Conservation (phyloP, 2,329 filamentous ascomycete species). For the Ophiocordyceps camponoti-saundersi region DNA sequence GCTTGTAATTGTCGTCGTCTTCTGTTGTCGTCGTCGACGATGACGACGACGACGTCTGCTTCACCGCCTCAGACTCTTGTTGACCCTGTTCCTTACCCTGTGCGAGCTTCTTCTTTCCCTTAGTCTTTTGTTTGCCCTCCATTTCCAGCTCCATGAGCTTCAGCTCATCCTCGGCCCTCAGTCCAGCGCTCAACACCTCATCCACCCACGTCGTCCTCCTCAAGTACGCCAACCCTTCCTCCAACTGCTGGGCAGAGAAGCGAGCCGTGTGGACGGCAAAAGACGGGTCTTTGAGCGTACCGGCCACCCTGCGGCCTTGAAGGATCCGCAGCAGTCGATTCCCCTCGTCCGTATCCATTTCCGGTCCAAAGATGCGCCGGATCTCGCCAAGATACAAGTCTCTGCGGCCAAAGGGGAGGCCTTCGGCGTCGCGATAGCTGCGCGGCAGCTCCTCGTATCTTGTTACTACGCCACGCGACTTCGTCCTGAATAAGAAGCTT, state of each 20-base stretch:
- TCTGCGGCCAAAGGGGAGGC: constrained; percentile 32
- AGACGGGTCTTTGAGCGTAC: constrained; percentile 42
- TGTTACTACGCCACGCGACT: constrained; percentile 21
- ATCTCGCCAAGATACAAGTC: constrained; percentile 33
- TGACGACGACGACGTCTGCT: neutral
- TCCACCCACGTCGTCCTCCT: constrained; percentile 37
- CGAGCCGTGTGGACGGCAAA: constrained; percentile 28
- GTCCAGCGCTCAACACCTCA: constrained; percentile 41
- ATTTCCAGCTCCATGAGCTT: constrained; percentile 27
- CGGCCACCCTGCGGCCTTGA: constrained; percentile 46
- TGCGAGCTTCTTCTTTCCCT: constrained; percentile 6
- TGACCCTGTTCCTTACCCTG: constrained; percentile 4
- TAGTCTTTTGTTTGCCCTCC: constrained; percentile 7
- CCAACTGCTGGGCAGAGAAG: constrained; percentile 23
- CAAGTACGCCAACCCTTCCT: constrained; percentile 35
- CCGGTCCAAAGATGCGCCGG: constrained; percentile 29
- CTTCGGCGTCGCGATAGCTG: constrained; percentile 35
- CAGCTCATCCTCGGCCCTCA: constrained; percentile 47
- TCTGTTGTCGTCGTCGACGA: neutral
- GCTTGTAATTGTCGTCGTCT: constrained; percentile 10
- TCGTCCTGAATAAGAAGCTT: constrained; percentile 11
- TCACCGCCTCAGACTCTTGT: too few relatives aligned
- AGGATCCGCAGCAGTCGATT: constrained; percentile 40
- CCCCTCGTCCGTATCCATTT: constrained; percentile 24
- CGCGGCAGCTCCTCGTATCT: constrained; percentile 40